Base-by-base conservation (phyloP, 176 grass and related monocot genomes). In the Phoenix roebelenii region DNA sequence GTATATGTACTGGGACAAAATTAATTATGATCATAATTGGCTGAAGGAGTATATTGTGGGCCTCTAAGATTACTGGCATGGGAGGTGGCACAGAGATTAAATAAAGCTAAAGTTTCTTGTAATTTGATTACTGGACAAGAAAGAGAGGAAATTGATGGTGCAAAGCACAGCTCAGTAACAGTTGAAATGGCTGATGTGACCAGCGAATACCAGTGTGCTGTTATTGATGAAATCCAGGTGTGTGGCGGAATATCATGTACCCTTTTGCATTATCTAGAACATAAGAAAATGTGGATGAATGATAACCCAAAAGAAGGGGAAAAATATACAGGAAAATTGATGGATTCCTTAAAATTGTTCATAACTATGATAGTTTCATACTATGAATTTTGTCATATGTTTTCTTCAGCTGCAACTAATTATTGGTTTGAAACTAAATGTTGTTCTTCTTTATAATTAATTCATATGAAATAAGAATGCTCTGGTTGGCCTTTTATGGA, bases 201-300 rank as follows among this genome's bases (percentile, higher is more conserved):
- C 30, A 75, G 78, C 7, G 76, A 91, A 26, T 97, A 91, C 70
- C 81, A 85, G 3, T 97, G 92, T 49, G 87, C 81, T 70, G 67
- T 97, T 67, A 91, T 97, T 73, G 92, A 97, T 82, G 92, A 97
- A 83, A 91, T 97, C 75, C 93, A 97, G 93, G 93, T 97, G 66
- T 16, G 50, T 79, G 15, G 54, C 28, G 68, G 53, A 59, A 52
- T 44, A 12, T 44, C 35, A 9, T 44, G 9, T 44, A 44, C 35
- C 35, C 35, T 44, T 44, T 44, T 44, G 9, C 35, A 44, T 44
- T 44, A 44, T 44, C 10, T 3, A 44, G 35, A 14, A 44, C 35
- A 44, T 12, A 44, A 9, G 12, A 44, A 44, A 44, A 44, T 12
- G 10, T 44, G 35, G 35, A 44, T 44, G 35, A 44, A 9, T 44